Evolutionary conservation across 1,284 basidiomycete species (phyloP).

Genomic region (Austroboletus novae-zelandiae): DNA sequence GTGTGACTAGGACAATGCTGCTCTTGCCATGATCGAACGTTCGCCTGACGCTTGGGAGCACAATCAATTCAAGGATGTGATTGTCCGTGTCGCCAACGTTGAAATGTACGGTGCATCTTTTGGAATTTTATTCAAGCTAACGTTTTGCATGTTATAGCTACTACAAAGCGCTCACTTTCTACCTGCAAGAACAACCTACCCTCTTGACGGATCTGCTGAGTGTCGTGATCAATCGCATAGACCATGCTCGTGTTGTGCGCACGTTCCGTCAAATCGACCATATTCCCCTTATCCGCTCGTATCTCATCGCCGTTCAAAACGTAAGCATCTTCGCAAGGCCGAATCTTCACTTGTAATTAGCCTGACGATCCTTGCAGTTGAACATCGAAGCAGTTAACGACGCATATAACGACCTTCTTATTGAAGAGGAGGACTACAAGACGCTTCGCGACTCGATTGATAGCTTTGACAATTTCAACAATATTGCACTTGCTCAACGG

Average conservation of each 20-base stretch:
- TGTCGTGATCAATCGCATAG: constrained; percentile 90
- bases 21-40: constrained; percentile 96
- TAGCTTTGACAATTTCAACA: constrained; percentile 98
- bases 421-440: constrained; percentile 99
- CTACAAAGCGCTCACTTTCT: constrained; percentile 87
- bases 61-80: constrained; percentile 97
- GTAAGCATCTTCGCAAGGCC: constrained; percentile 41
- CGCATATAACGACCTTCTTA: constrained; percentile 94
- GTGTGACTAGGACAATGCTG: constrained; percentile 79
- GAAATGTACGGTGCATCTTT: constrained; percentile 71
- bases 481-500: constrained; percentile 81
- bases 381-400: constrained; percentile 98
- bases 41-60: constrained; percentile 98
- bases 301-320: constrained; percentile 95
- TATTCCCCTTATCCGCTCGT: constrained; percentile 92
- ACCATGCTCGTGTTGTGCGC: constrained; percentile 92
- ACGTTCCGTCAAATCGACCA: constrained; percentile 96
- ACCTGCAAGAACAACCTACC: constrained; percentile 91
- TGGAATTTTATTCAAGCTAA: background rate
- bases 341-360: background rate
- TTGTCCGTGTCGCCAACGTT: constrained; percentile 94
- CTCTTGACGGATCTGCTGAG: constrained; percentile 92
- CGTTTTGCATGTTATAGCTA: constrained; percentile 48
- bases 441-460: constrained; percentile 95
- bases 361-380: constrained; percentile 48